Evolutionary conservation across 768 basidiomycete species (phyloP), one percentile per base, ranked within the genome.

Genomic region (Lentinula sp.): DNA sequence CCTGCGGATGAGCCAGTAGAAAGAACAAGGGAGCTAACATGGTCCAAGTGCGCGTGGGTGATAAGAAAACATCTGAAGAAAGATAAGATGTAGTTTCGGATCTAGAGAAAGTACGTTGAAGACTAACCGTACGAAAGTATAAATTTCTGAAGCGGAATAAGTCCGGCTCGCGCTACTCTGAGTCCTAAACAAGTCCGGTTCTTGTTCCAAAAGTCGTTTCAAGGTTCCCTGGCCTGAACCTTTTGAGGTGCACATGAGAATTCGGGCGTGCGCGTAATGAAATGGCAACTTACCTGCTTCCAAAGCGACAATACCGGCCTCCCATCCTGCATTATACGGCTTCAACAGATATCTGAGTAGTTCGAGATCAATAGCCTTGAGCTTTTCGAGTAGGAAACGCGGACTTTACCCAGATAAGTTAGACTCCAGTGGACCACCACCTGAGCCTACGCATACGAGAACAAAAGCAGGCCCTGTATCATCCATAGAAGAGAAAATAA

Each of bases 41-140:
- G 95, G 74, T 98, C 95, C 31, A 98, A 74, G 72, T 98, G 95
- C 0, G 91, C 88, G 69, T 96, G 95, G 5, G 91, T 89, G 65
- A 97, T 77, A 62, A 95, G 78, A 68, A 90, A 96, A 65, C 86
- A 91, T 63, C 93, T 95, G 68, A 23, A 63, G 46, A 61, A 34
- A 40, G 5, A 31, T 53, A 13, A 21, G 46, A 18, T 49, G 42
- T 57, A 50, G 32, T 55, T 34, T 48, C 23, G 53, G 34, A 15
- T 40, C 10, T 10, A 43, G 23, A 35, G 59, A 16, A 52, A 18
- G 32, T 53, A 6, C 21, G 16, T 23, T 57, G 16, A 37, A 45
- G 31, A 62, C 77, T 63, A 46, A 86, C 80, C 75, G 74, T 34
- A 85, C 75, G 62, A 74, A 80, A 10, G 83, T 84, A 63, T 85